Evolutionary conservation across 257 asterid species (phyloP), one percentile per base, ranked within the genome.

Genomic region (Parsonsia alboflavescens): DNA sequence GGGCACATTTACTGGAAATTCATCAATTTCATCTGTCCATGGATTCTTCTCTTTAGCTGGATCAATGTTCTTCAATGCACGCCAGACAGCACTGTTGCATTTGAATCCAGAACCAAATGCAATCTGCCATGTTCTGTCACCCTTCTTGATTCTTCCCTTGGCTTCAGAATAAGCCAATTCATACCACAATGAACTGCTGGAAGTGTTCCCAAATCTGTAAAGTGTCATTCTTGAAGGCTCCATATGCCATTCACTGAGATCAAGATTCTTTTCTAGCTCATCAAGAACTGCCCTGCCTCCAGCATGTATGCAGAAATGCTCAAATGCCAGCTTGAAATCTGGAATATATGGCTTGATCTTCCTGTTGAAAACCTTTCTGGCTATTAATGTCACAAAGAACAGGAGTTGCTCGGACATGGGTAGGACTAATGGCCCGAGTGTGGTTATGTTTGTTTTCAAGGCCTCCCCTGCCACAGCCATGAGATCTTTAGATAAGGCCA

Each of bases 181-280:
- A 19, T 82, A 84, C 86, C 86, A 84, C 56, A 82, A 15, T 5
- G 83, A 84, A 52, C 88, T 84, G 33, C 81, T 84, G 1, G 86
- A 84, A 0, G 86, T 84, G 28, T 84, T 84, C 2, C 86, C 88
- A 66, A 84, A 82, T 26, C 86, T 77, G 6, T 68, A 82, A 5
- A 84, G 81, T 0, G 88, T 81, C 88, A 84, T 84, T 64, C 88
- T 81, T 26, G 88, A 84, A 0, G 88, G 88, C 70, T 84, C 86
- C 84, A 84, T 75, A 19, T 82, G 83, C 81, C 83, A 72, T 41
- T 77, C 61, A 0, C 56, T 56, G 0, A 84, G 77, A 10, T 73
- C 8, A 4, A 84, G 74, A 44, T 75, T 80, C 76, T 77, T 84
- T 70, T 84, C 78, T 0, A 80, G 2, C 24, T 59, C 83, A 70